Conservation (phyloP, 805 yeast species). For the Helenozyma baotianmanensis region DNA sequence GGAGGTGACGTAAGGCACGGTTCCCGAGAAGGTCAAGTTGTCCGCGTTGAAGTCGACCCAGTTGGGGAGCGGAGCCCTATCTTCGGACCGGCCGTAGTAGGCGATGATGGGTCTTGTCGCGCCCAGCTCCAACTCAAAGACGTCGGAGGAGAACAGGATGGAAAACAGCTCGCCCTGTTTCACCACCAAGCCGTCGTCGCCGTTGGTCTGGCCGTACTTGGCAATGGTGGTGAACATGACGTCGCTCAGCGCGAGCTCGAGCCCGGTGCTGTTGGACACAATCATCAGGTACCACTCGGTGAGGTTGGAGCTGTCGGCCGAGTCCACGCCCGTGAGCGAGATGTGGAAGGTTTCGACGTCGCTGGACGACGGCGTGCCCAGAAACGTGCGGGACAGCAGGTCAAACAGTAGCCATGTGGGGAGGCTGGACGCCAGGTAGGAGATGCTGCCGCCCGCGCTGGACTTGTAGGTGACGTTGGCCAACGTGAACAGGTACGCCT, state of each 20-base stretch:
- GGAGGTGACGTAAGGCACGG: conserved; percentile 83
- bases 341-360: conserved; percentile 42
- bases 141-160: conserved; percentile 56
- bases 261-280: conserved; percentile 55
- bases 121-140: conserved; percentile 46
- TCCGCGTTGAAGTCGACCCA: conserved; percentile 74
- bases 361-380: conserved; percentile 58
- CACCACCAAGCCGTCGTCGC: conserved; percentile 67
- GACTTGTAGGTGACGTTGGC: conserved; percentile 63
- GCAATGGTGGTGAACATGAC: conserved; percentile 51
- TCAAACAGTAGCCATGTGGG: conserved; percentile 85
- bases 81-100: conserved; percentile 77
- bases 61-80: conserved; percentile 84
- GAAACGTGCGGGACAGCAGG: conserved; percentile 49
- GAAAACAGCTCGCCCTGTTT: conserved; percentile 64
- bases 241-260: conserved; percentile 40
- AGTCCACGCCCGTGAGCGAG: conserved; percentile 63
- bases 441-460: conserved; percentile 36
- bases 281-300: conserved; percentile 53
- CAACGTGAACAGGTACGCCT: conserved; percentile 58
- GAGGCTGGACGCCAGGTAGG: conserved; percentile 51
- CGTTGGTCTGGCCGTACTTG: conserved; percentile 70
- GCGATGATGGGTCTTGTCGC: conserved; percentile 51
- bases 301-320: conserved; percentile 41
- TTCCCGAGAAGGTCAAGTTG: conserved; percentile 70